A percentile compares a stretch with the other conserved stretches of the same genome.
These are phyloP conservation scores for Scedosporium dehoogii DNA, from an alignment of 2,329 filamentous ascomycete species.

Conservation along the genomic window DNA sequence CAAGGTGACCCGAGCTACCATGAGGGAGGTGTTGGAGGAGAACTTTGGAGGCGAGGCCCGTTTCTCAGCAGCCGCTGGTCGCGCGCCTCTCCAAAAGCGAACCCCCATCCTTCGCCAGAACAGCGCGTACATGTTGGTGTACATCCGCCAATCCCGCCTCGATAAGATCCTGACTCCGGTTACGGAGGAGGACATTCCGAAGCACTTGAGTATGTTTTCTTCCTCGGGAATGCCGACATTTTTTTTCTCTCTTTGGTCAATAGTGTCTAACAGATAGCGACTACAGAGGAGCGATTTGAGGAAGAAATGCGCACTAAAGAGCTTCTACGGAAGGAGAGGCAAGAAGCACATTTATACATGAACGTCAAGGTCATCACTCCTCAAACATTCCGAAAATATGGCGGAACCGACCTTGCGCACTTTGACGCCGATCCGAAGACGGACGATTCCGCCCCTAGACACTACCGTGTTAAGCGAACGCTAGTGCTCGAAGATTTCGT, in stretches of 20 bases:
- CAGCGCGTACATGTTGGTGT: slow-evolving; percentile 98
- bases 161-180: slow-evolving; percentile 73
- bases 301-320: slow-evolving; percentile 73
- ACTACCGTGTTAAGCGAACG: slow-evolving; percentile 64
- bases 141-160: slow-evolving; percentile 79
- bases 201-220: slow-evolving; percentile 61
- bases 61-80: slow-evolving; percentile 34
- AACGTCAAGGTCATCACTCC: slow-evolving; percentile 73
- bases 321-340: slow-evolving; percentile 73
- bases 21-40: slow-evolving; percentile 86
- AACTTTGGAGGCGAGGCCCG: slow-evolving; percentile 89
- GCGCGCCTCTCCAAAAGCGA: slow-evolving; percentile 42
- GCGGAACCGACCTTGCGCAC: slow-evolving; percentile 72
- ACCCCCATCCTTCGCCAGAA: slow-evolving; percentile 53
- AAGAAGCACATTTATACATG: slow-evolving; percentile 91
- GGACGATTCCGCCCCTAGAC: slow-evolving; percentile 59
- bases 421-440: slow-evolving; percentile 55
- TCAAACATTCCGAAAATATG: slow-evolving; percentile 68
- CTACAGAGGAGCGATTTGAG: slow-evolving; percentile 58
- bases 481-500: slow-evolving; percentile 70
- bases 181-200: slow-evolving; percentile 66
- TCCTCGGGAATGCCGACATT: background rate
- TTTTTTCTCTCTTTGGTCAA: background rate
- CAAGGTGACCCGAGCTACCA: slow-evolving; percentile 86
- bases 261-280: slow-evolving; percentile 8